Base-by-base conservation (phyloP, 202 grass and related monocot species). In the Carex sylvatica region DNA sequence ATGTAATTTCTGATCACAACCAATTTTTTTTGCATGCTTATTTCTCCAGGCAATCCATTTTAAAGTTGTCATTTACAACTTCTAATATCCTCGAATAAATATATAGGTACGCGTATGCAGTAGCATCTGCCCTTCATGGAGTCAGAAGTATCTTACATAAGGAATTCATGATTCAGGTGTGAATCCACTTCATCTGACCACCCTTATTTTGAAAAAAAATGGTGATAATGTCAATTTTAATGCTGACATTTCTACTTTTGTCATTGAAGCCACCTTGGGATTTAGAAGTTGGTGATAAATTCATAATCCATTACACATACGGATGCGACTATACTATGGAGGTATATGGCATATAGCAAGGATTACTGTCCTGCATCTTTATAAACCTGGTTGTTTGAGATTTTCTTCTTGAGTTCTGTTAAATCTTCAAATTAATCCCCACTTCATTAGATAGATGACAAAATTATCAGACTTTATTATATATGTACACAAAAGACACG, bases 251-350 rank as follows among this genome's bases (percentile, higher is more conserved):
- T 72, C 33, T 70, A 19, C 61, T 75, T 84, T 7, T 90, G 36
- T 82, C 79, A 33, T 90, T 83, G 81, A 74, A 98, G 95, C 95
- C 95, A 81, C 95, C 95, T 55, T 94, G 88, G 87, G 95, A 98
- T 78, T 83, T 87, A 63, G 90, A 91, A 81, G 42, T 98, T 79
- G 90, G 90, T 80, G 61, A 93, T 80, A 86, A 87, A 71, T 95
- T 87, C 88, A 98, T 98, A 64, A 98, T 98, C 84, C 95, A 98
- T 77, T 98, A 93, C 87, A 98, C 95, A 24, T 98, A 98, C 61
- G 92, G 90, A 77, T 98, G 95, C 71, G 90, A 98, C 80, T 98
- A 84, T 87, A 84, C 90, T 68, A 88, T 87, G 89, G 86, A 91
- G 88, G 95, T 98, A 98, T 59, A 23, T 47, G 13, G 36, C 53